A percentile compares a stretch with the other conserved stretches of the same genome.
These are phyloP conservation scores for Epichloe gansuensis DNA, from an alignment of 2,329 filamentous ascomycete species.

Conservation along the genomic window DNA sequence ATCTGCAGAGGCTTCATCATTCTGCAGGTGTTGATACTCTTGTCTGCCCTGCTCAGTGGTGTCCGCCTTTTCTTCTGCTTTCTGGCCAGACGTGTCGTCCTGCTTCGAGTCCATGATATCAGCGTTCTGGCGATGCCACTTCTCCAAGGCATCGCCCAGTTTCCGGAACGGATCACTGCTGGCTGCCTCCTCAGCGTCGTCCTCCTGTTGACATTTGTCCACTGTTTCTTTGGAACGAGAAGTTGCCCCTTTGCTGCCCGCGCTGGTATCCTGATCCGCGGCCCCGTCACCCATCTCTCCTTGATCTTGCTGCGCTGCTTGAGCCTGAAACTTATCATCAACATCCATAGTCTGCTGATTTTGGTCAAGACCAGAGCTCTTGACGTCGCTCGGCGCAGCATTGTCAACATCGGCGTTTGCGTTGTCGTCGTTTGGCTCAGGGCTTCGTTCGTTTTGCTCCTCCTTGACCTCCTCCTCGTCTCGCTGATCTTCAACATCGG, in stretches of 20 bases:
- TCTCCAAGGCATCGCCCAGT: slow-evolving; percentile 81
- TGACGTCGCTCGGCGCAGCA: slow-evolving; percentile 49
- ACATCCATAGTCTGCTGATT: slow-evolving; percentile 51
- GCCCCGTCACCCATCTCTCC: slow-evolving; percentile 54
- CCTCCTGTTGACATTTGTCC: slow-evolving; percentile 32
- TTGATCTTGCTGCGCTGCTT: slow-evolving; percentile 51
- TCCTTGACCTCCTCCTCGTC: slow-evolving; percentile 4
- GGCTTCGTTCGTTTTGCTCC: slow-evolving; percentile 28
- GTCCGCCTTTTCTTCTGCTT: slow-evolving; percentile 34
- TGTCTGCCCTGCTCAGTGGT: slow-evolving; percentile 60
- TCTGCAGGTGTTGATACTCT: slow-evolving; percentile 88
- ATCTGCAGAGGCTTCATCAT: slow-evolving; percentile 72
- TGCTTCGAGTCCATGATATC: slow-evolving; percentile 57
- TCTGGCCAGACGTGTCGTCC: slow-evolving; percentile 10
- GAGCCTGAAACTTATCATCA: slow-evolving; percentile 46
- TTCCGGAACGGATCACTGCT: slow-evolving; percentile 75
- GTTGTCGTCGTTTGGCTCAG: slow-evolving; percentile 31
- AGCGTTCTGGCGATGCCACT: slow-evolving; percentile 80
- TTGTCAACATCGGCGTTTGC: slow-evolving; percentile 46
- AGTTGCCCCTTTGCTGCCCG: slow-evolving; percentile 49
- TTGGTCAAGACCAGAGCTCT: slow-evolving; percentile 52
- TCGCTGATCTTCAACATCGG: slow-evolving; percentile 18
- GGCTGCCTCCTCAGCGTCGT: slow-evolving; percentile 33
- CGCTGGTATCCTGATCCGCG: slow-evolving; percentile 49
- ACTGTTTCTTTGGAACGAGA: slow-evolving; percentile 36